These are phyloP conservation scores for Kokia cookei DNA, from an alignment of 441 rosid genomes.

Conservation along the genomic window DNA sequence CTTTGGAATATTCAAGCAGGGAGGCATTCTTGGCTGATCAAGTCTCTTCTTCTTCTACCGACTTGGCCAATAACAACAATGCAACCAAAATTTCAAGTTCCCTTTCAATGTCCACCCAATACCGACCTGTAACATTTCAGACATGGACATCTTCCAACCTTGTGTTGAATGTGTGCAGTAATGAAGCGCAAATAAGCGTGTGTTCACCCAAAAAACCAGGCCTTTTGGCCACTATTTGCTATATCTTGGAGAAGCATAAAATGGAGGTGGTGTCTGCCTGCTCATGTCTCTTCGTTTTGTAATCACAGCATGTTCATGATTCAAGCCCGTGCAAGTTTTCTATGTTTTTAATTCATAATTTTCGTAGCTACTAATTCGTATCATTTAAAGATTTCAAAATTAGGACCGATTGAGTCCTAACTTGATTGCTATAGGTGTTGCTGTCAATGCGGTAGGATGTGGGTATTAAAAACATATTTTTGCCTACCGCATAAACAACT, in stretches of 20 bases:
- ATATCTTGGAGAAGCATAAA: constrained; percentile 57
- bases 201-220: constrained; percentile 48
- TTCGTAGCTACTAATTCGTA: neutral
- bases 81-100: constrained; percentile 12
- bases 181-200: constrained; percentile 51
- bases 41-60: constrained; percentile 27
- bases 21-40: constrained; percentile 25
- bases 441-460: no score
- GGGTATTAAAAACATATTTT: no score
- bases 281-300: constrained; percentile 43
- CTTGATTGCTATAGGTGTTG: no score
- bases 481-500: no score
- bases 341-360: neutral
- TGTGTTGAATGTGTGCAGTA: constrained; percentile 54
- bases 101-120: constrained; percentile 8
- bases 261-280: constrained; percentile 61
- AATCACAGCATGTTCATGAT: constrained; percentile 52
- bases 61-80: neutral
- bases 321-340: constrained; percentile 52
- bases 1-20: neutral
- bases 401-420: no score
- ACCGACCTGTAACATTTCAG: constrained; percentile 31
- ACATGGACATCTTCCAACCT: constrained; percentile 72
- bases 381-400: neutral
- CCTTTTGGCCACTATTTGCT: constrained; percentile 47